Base-by-base conservation (phyloP, 768 basidiomycete species). In the Mycena rebaudengoi region DNA sequence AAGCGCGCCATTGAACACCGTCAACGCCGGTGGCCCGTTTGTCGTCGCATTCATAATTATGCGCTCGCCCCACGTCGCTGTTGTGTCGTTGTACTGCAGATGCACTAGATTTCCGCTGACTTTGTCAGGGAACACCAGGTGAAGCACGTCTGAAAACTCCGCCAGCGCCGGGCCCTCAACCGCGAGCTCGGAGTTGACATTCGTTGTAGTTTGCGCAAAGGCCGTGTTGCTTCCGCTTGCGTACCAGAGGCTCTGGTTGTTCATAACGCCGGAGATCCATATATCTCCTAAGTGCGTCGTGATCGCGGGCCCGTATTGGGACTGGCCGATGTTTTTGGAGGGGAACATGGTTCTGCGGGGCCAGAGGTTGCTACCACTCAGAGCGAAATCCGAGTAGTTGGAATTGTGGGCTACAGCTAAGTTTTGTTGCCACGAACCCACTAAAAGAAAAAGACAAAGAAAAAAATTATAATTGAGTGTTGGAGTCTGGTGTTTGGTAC, bases 121-220 rank as follows among this genome's bases (percentile, higher is more conserved):
- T 21, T 45, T 57, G 13, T 57, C 55, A 43, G 55, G 55, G 29
- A 57, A 57, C 13, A 57, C 41, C 16, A 57, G 55, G 25, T 57
- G 55, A 5, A 57, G 40, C 8, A 30, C 28, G 8, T 25, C 55
- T 10, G 23, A 26, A 30, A 57, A 45, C 2, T 57, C 55, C 26
- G 41, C 41, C 8, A 57, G 30, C 30, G 55, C 55, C 6, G 55
- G 55, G 11, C 55, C 55, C 5, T 57, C 55, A 12, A 16, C 18
- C 20, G 55, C 40, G 10, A n/a, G n/a, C 23, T 57, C 55, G 43
- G 2, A 30, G n/a, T 44, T 57, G 13, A 45, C 11, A 29, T n/a
- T 14, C 37, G 43, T 57, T 14, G 55, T 57, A 28, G 7, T 5
- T 32, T 57, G 55, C 3, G 18, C 41, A 11, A 18, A 57, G 6